A percentile compares a stretch with the other conserved stretches of the same genome.
Conservation (phyloP, 2,329 filamentous ascomycete species). For the Niveomyces coronatus region DNA sequence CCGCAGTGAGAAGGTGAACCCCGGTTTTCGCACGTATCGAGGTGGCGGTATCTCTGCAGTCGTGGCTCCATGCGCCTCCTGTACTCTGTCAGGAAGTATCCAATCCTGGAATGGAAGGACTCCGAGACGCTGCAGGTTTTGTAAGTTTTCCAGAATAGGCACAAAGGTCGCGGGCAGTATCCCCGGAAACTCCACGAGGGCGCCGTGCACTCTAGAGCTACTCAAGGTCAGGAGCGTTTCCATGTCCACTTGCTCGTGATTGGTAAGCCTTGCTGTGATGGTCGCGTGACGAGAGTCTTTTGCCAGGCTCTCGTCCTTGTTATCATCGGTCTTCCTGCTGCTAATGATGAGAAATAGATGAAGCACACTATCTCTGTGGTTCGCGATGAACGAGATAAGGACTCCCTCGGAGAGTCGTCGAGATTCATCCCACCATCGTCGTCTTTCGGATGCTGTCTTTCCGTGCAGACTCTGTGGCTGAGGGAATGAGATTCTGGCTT, state of each 20-base stretch:
- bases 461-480: background rate
- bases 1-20: slow-evolving; percentile 5
- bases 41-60: slow-evolving; percentile 4
- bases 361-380: background rate
- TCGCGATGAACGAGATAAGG: slow-evolving; percentile 4
- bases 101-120: slow-evolving; percentile 4
- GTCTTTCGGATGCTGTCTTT: background rate
- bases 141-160: slow-evolving; percentile 5
- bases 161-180: slow-evolving; percentile 1
- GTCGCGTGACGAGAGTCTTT: background rate
- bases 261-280: background rate
- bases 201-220: slow-evolving; percentile 1
- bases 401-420: slow-evolving; percentile 5
- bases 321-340: background rate
- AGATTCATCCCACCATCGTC: slow-evolving; percentile 5
- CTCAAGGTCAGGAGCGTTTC: slow-evolving; percentile 4
- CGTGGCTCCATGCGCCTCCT: background rate
- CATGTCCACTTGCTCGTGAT: background rate
- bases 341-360: slow-evolving; percentile 4
- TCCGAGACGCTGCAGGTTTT: slow-evolving; percentile 4
- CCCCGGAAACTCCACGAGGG: slow-evolving; percentile 4
- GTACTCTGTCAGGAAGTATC: slow-evolving; percentile 3
- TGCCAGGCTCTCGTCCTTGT: background rate
- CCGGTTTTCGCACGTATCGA: slow-evolving; percentile 2
- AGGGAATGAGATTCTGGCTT: background rate